Evolutionary conservation across 1,284 basidiomycete species (phyloP).

Genomic region (Cryptococcus sp.): DNA sequence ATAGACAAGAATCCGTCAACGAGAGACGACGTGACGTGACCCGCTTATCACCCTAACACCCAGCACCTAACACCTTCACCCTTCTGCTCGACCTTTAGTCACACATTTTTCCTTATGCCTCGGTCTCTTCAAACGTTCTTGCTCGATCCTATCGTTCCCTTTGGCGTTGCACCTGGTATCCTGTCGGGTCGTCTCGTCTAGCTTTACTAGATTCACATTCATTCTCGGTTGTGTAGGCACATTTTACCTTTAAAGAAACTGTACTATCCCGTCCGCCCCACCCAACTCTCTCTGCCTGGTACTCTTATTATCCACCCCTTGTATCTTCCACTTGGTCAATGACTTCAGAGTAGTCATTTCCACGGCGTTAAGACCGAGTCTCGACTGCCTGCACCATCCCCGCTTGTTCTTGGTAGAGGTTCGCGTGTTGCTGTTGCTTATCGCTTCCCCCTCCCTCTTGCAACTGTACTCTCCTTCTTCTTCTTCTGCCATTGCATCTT

Average conservation of each 20-base stretch:
- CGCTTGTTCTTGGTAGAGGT: conserved; percentile 2
- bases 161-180: conserved; percentile 22
- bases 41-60: too few species aligned
- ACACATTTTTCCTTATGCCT: too few species aligned
- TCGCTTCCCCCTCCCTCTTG: background rate
- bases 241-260: conserved; percentile 16
- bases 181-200: conserved; percentile 10
- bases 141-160: conserved; percentile 8
- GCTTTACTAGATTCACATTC: conserved; percentile 4
- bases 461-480: conserved; percentile 3
- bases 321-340: conserved; percentile 6
- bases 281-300: conserved; percentile 11
- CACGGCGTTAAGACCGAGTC: conserved; percentile 17
- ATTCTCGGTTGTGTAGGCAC: background rate
- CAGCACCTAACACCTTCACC: too few species aligned
- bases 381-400: conserved; percentile 1
- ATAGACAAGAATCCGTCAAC: too few species aligned
- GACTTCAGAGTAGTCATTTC: conserved; percentile 10
- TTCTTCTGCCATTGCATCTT: conserved; percentile 4
- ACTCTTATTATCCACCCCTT: conserved; percentile 8
- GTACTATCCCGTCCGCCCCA: conserved; percentile 12
- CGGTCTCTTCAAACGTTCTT: background rate
- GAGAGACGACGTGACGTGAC: too few species aligned
- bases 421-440: background rate
- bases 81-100: too few species aligned